These are phyloP conservation scores for Termitomyces sp. DNA, from an alignment of 1,284 basidiomycete species.

Conservation along the genomic window DNA sequence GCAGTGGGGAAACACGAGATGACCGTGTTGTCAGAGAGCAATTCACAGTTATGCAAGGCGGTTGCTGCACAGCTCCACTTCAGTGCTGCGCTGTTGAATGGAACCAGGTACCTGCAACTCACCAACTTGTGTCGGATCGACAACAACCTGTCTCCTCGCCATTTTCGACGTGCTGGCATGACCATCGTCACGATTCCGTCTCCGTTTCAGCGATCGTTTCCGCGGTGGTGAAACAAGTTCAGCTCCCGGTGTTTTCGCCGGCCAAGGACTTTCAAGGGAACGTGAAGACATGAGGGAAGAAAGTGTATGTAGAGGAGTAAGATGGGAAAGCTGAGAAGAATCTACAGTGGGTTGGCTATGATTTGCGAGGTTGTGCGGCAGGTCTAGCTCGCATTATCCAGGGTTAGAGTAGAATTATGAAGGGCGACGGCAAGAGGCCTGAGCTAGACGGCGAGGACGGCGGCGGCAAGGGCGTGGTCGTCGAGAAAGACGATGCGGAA, in stretches of 20 bases:
- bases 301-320: slow-evolving; percentile 9
- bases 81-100: background rate
- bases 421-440: slow-evolving; percentile 4
- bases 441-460: slow-evolving; percentile 13
- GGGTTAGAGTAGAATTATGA: slow-evolving; percentile 10
- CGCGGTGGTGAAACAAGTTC: slow-evolving; percentile 9
- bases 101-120: slow-evolving; percentile 7
- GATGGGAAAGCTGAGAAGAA: slow-evolving; percentile 8
- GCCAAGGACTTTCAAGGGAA: slow-evolving; percentile 21
- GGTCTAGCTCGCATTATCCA: slow-evolving; percentile 40
- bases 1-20: slow-evolving; percentile 66
- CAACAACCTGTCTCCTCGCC: slow-evolving; percentile 29
- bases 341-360: slow-evolving; percentile 18
- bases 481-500: slow-evolving; percentile 17
- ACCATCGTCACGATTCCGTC: slow-evolving; percentile 16
- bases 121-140: slow-evolving; percentile 32
- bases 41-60: slow-evolving; percentile 31
- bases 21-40: slow-evolving; percentile 56
- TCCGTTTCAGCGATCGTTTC: slow-evolving; percentile 21
- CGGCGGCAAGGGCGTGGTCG: slow-evolving; percentile 15
- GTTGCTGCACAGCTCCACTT: slow-evolving; percentile 17
- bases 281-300: slow-evolving; percentile 19
- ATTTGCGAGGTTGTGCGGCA: slow-evolving; percentile 15
- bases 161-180: slow-evolving; percentile 19
- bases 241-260: slow-evolving; percentile 15